A percentile compares a stretch with the other conserved stretches of the same genome.
Conservation (phyloP, 208 protist species). For the Trypanosoma grayi region DNA sequence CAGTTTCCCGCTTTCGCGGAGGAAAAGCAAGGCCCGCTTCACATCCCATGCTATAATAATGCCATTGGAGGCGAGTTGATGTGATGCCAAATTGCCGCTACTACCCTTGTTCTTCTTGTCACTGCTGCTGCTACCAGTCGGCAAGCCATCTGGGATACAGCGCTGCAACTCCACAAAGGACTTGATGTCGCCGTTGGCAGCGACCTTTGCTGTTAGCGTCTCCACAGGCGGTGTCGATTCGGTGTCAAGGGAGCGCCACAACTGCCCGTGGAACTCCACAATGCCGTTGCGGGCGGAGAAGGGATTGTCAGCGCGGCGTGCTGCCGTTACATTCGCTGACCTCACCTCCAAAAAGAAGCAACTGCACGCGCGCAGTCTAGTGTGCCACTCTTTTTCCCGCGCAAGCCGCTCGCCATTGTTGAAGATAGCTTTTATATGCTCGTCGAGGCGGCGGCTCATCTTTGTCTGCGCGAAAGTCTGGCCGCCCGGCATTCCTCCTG, state of each 20-base stretch:
- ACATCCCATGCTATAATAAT: slow-evolving; percentile 85
- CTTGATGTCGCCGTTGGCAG: slow-evolving; percentile 35
- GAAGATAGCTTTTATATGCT: slow-evolving; percentile 76
- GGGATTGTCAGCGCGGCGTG: slow-evolving; percentile 84
- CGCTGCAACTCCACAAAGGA: slow-evolving; percentile 62
- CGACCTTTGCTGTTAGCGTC: slow-evolving; percentile 29
- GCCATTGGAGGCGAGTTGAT: slow-evolving; percentile 42
- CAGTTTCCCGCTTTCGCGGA: slow-evolving; percentile 60
- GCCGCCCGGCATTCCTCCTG: not conserved
- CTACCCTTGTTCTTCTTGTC: not conserved
- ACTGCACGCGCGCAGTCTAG: slow-evolving; percentile 36
- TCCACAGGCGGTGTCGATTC: slow-evolving; percentile 35
- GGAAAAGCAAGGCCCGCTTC: slow-evolving; percentile 82
- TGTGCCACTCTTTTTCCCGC: slow-evolving; percentile 53
- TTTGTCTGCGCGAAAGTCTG: slow-evolving; percentile 11
- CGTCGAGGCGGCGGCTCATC: slow-evolving; percentile 53
- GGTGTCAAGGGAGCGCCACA: slow-evolving; percentile 56
- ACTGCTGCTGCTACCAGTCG: slow-evolving; percentile 2
- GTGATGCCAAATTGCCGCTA: too few relatives aligned
- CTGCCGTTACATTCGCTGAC: slow-evolving; percentile 75
- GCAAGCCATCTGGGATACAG: slow-evolving; percentile 63
- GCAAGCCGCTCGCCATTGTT: slow-evolving; percentile 62
- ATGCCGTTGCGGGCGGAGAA: slow-evolving; percentile 84
- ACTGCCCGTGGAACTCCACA: slow-evolving; percentile 61
- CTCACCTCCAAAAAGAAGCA: slow-evolving; percentile 73